Percentiles rank a stretch among this genome's conserved stretches.
phyloP scores from a whole-genome alignment of 257 asterid genomes.

The Scutellaria baicalensis region DNA sequence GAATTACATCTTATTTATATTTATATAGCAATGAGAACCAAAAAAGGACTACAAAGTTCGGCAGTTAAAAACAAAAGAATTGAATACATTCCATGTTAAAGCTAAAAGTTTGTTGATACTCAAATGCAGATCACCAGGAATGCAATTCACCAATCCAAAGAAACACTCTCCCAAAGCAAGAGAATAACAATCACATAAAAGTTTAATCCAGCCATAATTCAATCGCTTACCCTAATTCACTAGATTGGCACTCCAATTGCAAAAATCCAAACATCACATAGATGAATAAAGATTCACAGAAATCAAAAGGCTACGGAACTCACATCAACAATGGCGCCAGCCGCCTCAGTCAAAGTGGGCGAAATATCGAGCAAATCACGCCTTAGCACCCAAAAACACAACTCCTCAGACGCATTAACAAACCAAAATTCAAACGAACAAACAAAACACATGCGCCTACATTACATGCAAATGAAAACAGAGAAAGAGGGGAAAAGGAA shows the following conservation, averaged over 20 bases:
- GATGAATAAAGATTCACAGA: background rate
- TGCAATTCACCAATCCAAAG: background rate
- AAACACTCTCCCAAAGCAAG: background rate
- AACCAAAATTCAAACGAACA: background rate
- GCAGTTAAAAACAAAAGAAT: background rate
- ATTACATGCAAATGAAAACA: background rate
- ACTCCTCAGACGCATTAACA: background rate
- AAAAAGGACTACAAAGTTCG: background rate
- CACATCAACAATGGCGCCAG: constrained; percentile 96
- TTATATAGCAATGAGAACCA: background rate
- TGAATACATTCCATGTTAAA: background rate
- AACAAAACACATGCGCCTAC: background rate
- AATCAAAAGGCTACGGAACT: constrained; percentile 5
- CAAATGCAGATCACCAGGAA: constrained; percentile 5
- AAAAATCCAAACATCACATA: background rate
- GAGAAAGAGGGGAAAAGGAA: background rate
- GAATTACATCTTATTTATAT: too few species aligned
- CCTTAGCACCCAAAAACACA: constrained; percentile 25
- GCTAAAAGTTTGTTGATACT: background rate
- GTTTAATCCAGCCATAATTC: background rate
- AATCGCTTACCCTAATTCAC: constrained; percentile 7
- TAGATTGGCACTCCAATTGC: background rate
- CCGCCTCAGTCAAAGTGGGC: constrained; percentile 91
- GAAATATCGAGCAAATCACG: constrained; percentile 92
- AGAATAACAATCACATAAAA: background rate